These are phyloP conservation scores for Xylaria sp. DNA, from an alignment of 495 filamentous ascomycete genomes.

Conservation along the genomic window DNA sequence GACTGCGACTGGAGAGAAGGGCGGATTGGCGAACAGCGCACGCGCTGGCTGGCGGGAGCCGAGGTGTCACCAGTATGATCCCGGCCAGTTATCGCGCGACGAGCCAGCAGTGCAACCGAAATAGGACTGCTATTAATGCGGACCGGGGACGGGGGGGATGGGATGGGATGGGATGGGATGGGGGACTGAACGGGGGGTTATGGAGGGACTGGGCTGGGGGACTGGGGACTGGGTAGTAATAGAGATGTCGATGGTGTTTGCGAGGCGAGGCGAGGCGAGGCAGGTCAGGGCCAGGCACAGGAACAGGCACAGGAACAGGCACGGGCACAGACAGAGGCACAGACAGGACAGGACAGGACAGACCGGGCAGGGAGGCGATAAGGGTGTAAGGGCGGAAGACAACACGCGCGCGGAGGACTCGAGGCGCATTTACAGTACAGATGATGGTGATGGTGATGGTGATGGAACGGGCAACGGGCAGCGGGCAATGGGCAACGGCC, in stretches of 20 bases:
- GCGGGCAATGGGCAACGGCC: no score
- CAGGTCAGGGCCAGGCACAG: no score
- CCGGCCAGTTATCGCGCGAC: conserved; percentile 9
- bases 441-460: no score
- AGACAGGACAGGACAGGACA: background rate
- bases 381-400: background rate
- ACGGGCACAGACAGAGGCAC: no score
- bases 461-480: background rate
- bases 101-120: conserved; percentile 20
- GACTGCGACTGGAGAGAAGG: background rate
- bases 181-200: no score
- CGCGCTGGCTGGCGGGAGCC: conserved; percentile 3
- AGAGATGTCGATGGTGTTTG: background rate
- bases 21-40: conserved; percentile 13
- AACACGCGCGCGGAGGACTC: background rate
- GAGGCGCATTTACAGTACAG: background rate
- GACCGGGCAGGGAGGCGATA: background rate
- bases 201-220: no score
- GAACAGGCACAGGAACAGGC: no score
- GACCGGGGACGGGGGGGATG: background rate
- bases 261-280: background rate
- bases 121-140: conserved; percentile 21
- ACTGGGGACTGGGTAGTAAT: background rate
- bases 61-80: conserved; percentile 8
- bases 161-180: no score